These are phyloP conservation scores for Neurospora terricola DNA, from an alignment of 495 filamentous ascomycete genomes.

Conservation along the genomic window DNA sequence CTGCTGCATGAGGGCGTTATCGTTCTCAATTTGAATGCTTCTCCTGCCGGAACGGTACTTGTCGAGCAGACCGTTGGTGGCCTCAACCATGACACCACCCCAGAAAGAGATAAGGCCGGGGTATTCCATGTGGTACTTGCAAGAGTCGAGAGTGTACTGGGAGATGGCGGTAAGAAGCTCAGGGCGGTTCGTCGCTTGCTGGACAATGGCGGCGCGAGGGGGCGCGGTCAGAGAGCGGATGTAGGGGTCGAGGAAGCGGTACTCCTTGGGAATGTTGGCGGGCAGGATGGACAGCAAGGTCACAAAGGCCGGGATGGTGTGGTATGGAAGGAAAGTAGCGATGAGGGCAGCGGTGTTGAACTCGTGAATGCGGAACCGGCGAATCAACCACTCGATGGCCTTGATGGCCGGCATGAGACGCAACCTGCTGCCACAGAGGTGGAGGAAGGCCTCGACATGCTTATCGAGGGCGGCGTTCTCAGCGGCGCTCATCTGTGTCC, in stretches of 20 bases:
- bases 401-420: conserved; percentile 78
- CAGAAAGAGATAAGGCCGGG: conserved; percentile 76
- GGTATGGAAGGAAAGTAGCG: conserved; percentile 88
- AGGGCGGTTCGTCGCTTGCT: conserved; percentile 63
- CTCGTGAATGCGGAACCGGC: conserved; percentile 84
- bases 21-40: conserved; percentile 56
- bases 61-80: conserved; percentile 70
- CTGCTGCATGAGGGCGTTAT: conserved; percentile 66
- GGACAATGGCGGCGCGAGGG: conserved; percentile 68
- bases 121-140: conserved; percentile 57
- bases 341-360: conserved; percentile 71
- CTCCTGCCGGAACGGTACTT: conserved; percentile 57
- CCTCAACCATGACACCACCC: conserved; percentile 73
- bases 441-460: conserved; percentile 71
- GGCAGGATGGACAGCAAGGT: conserved; percentile 79
- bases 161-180: conserved; percentile 63
- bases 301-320: conserved; percentile 68
- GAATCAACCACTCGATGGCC: conserved; percentile 86
- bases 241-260: conserved; percentile 79
- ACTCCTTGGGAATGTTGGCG: conserved; percentile 55
- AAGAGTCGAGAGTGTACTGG: conserved; percentile 59
- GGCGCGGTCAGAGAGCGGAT: conserved; percentile 61
- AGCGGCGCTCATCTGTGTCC: conserved; percentile 65
- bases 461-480: conserved; percentile 75
- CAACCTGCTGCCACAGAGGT: conserved; percentile 62